Percentiles rank a stretch among this genome's conserved stretches.
Evolutionary conservation across 768 basidiomycete species (phyloP).

Genomic region (Kwoniella heveanensis): DNA sequence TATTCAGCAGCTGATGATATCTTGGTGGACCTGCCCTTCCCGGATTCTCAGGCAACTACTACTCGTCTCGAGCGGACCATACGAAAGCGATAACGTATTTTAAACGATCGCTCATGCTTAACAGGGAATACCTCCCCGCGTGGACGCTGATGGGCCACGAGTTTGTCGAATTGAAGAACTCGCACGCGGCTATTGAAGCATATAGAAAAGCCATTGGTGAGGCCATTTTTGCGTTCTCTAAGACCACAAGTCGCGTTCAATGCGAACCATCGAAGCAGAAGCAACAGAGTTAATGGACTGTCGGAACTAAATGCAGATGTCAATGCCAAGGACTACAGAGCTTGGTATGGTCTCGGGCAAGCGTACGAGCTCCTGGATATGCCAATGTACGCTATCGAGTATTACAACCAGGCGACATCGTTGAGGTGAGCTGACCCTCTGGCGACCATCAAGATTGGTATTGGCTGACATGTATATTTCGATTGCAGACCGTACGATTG

Average conservation of each 20-base stretch:
- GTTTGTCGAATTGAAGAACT: constrained; percentile 98
- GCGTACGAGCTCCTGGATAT: constrained; percentile 95
- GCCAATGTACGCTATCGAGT: constrained; percentile 93
- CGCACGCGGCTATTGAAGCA: constrained; percentile 96
- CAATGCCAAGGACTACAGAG: constrained; percentile 93
- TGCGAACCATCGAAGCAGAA: no score
- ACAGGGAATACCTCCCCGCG: constrained; percentile 89
- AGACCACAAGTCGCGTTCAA: no score
- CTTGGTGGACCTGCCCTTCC: not conserved
- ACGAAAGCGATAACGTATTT: constrained; percentile 97
- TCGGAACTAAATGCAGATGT: constrained; percentile 69
- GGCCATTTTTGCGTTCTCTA: constrained; percentile 35
- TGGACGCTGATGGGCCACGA: constrained; percentile 99
- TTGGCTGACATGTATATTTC: not conserved
- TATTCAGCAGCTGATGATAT: no score
- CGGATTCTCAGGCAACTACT: constrained; percentile 81
- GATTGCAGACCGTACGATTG: constrained; percentile 82
- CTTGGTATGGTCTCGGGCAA: constrained; percentile 98
- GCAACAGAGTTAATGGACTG: not conserved
- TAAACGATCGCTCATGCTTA: constrained; percentile 87
- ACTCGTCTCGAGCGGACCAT: constrained; percentile 88
- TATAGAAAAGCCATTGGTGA: constrained; percentile 92
- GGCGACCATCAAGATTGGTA: no score
- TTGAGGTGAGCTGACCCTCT: constrained; percentile 64
- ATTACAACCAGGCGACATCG: constrained; percentile 93